Percentiles rank a stretch among this genome's conserved stretches.
Evolutionary conservation across 345 rosid genomes (phyloP).

Genomic region (Raphanus raphanistrum): DNA sequence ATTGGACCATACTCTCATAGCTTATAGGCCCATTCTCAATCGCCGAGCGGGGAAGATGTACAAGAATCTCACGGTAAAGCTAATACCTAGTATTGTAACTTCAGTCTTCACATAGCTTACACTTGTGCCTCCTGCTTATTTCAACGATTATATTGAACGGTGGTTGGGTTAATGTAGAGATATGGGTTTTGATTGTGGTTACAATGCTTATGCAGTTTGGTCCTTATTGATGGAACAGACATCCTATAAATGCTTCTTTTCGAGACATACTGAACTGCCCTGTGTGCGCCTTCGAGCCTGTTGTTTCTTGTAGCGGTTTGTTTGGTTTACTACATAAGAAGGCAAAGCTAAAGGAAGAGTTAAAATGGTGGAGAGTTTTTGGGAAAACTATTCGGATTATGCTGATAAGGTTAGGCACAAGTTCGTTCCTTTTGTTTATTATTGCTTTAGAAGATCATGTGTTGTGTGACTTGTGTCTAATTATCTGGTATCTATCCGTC

Average conservation of each 20-base stretch:
- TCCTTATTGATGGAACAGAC: conserved; percentile 84
- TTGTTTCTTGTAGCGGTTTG: conserved; percentile 61
- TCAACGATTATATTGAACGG: conserved; percentile 83
- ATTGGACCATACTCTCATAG: not conserved
- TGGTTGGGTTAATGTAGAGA: conserved; percentile 65
- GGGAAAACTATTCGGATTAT: conserved; percentile 65
- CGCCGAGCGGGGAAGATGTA: not conserved
- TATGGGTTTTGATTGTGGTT: conserved; percentile 68
- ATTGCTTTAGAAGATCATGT: conserved; percentile 39
- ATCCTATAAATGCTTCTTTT: conserved; percentile 80
- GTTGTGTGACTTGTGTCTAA: conserved; percentile 31
- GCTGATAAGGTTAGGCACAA: conserved; percentile 70
- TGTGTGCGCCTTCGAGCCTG: conserved; percentile 75
- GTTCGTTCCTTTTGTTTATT: conserved; percentile 77
- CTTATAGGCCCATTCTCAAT: not conserved
- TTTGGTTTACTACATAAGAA: conserved; percentile 70
- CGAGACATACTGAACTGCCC: conserved; percentile 58
- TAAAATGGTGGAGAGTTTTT: conserved; percentile 71
- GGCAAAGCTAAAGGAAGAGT: conserved; percentile 65
- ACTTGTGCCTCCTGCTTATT: conserved; percentile 77
- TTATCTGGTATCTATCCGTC: conserved; percentile 38
- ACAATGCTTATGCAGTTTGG: conserved; percentile 79
- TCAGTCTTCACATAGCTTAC: conserved; percentile 83
- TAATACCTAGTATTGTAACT: conserved; percentile 39
- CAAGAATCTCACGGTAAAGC: not conserved